Base-by-base conservation (phyloP, 352 stramenopile genomes). In the Albugo candida region DNA sequence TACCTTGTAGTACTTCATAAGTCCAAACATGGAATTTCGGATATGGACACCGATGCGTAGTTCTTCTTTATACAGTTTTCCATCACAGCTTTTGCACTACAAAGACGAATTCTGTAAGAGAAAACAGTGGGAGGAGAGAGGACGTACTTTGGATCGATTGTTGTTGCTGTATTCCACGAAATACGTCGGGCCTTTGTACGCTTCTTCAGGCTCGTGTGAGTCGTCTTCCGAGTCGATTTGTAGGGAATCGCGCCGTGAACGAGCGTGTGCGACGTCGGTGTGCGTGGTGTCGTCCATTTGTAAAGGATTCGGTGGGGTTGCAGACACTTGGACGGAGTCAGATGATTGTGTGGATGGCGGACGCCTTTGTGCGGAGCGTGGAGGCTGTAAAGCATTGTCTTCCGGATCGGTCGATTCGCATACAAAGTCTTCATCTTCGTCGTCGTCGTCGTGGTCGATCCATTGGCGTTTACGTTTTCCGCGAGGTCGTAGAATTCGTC, bases 1-100 rank as follows among this genome's bases (percentile, higher is more conserved):
- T 55, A 85, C 76, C 61, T 89, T 91, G 51, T 70, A 86, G 46
- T 91, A 91, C 17, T 61, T 84, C 0, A 67, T 83, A 36, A 71
- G 55, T 11, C 77, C 77, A 50, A 87, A 91, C 31, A 84, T 80
- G 13, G 77, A 91, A 51, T 91, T 74, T 13, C 59, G 64, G 6
- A 91, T 63, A 16, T 54, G 46, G 16, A 91, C 51, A 5, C 68
- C 67, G 3, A 91, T 55, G 17, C 71, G 70, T 16, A 91, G 24
- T 0, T 49, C 35, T 16, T 58, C 67, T 11, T 54, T 58, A 13
- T 42, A 27, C 4, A 91, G 42, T 47, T 81, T 83, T 27, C 70
- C 24, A 27, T 91, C 77, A 40, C 77, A 91, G 36, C 59, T 73
- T 45, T 87, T 87, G 48, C 77, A 91, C 74, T 86, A 38, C 13